These are phyloP conservation scores for Sclerospora graminicola DNA, from an alignment of 352 stramenopile species.

Conservation along the genomic window DNA sequence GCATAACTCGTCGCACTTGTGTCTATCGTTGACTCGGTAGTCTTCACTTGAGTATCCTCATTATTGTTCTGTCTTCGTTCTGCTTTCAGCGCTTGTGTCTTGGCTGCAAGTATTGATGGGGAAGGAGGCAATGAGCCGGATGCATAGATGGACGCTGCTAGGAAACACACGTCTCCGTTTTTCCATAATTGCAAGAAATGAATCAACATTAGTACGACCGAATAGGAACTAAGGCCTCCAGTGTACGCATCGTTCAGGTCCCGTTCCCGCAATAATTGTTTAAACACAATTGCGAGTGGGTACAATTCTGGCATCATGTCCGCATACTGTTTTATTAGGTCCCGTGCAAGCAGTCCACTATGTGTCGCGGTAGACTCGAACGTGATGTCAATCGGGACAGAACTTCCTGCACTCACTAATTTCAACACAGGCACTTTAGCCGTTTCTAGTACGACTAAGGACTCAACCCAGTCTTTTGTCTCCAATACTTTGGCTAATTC, in stretches of 20 bases:
- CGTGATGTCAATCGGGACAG: slow-evolving; percentile 79
- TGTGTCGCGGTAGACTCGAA: slow-evolving; percentile 78
- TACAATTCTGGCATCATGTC: slow-evolving; percentile 82
- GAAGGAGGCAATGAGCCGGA: slow-evolving; percentile 38
- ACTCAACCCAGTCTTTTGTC: slow-evolving; percentile 68
- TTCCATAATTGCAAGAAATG: slow-evolving; percentile 74
- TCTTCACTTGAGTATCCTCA: too few relatives aligned
- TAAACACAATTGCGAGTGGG: slow-evolving; percentile 84
- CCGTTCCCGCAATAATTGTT: slow-evolving; percentile 83
- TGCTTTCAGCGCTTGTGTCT: slow-evolving; percentile 14
- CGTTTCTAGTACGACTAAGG: slow-evolving; percentile 68
- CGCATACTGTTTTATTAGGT: slow-evolving; percentile 80
- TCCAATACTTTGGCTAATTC: slow-evolving; percentile 46
- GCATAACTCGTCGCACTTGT: slow-evolving; percentile 26
- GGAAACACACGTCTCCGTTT: slow-evolving; percentile 38
- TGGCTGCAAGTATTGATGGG: slow-evolving; percentile 18
- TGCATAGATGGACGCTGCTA: slow-evolving; percentile 52
- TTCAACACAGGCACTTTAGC: slow-evolving; percentile 82
- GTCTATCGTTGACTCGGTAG: too few relatives aligned
- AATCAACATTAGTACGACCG: slow-evolving; percentile 89
- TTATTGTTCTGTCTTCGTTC: slow-evolving; percentile 19
- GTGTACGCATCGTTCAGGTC: slow-evolving; percentile 89
- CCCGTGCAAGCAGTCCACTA: slow-evolving; percentile 66
- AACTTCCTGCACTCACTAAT: slow-evolving; percentile 60
- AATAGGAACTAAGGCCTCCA: slow-evolving; percentile 87